Percentiles rank a stretch among this genome's conserved stretches.
phyloP scores from a whole-genome alignment of 192 early-diverging fungal species.

The Diversispora epigaea region DNA sequence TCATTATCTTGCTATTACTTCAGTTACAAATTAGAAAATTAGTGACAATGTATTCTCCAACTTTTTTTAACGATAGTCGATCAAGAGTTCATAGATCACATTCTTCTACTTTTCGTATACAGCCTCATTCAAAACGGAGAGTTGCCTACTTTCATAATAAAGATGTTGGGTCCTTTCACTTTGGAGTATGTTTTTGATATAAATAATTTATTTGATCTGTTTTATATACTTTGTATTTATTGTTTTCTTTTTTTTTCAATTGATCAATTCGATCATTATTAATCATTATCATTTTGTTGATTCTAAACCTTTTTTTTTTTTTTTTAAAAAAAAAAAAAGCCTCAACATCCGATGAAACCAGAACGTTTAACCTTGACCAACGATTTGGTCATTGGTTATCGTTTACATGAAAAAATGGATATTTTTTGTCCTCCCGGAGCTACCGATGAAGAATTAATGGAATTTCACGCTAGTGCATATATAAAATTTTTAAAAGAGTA shows the following conservation, averaged over 20 bases:
- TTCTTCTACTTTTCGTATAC: slow-evolving; percentile 17
- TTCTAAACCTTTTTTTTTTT: not conserved
- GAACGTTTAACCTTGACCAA: slow-evolving; percentile 93
- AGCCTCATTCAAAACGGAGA: slow-evolving; percentile 58
- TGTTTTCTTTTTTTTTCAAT: not conserved
- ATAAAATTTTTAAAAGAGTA: slow-evolving; percentile 90
- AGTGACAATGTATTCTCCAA: slow-evolving; percentile 5
- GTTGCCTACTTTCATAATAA: slow-evolving; percentile 78
- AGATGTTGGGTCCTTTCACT: slow-evolving; percentile 79
- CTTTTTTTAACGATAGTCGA: not conserved
- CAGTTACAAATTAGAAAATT: not conserved
- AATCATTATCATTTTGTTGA: not conserved
- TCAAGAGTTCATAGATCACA: not conserved
- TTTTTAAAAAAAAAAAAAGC: slow-evolving; percentile 44
- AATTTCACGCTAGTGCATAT: slow-evolving; percentile 95
- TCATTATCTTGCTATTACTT: too few species aligned
- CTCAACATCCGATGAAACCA: slow-evolving; percentile 85
- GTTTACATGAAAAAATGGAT: slow-evolving; percentile 87
- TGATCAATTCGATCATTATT: not conserved
- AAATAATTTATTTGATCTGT: slow-evolving; percentile 80
- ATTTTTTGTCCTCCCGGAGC: slow-evolving; percentile 81
- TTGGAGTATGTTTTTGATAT: slow-evolving; percentile 62
- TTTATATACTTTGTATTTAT: slow-evolving; percentile 32
- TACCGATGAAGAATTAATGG: slow-evolving; percentile 85
- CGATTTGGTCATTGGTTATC: slow-evolving; percentile 90